These are phyloP conservation scores for Lepraria neglecta DNA, from an alignment of 495 filamentous ascomycete species.

Conservation along the genomic window DNA sequence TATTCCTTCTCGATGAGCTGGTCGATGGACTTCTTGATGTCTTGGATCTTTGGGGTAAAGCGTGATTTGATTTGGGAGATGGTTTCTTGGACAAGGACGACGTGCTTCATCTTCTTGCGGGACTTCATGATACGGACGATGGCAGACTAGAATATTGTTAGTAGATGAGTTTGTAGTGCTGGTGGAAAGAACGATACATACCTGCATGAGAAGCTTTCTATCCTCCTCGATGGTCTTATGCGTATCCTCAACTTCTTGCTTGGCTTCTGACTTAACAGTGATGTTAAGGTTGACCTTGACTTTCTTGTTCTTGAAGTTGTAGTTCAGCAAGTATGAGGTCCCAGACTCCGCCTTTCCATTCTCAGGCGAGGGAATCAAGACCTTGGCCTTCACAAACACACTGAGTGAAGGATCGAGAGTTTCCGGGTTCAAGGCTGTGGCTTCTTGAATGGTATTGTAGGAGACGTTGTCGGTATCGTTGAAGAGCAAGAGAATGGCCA, in stretches of 20 bases:
- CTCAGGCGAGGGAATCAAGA: constrained; percentile 63
- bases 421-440: constrained; percentile 71
- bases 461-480: constrained; percentile 81
- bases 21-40: constrained; percentile 99
- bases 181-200: constrained; percentile 42
- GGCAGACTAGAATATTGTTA: constrained; percentile 60
- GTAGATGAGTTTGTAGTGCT: constrained; percentile 5
- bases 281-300: constrained; percentile 94
- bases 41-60: constrained; percentile 84
- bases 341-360: constrained; percentile 68
- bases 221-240: constrained; percentile 99
- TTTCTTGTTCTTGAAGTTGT: constrained; percentile 96
- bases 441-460: constrained; percentile 79
- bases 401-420: constrained; percentile 76
- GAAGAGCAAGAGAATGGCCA: constrained; percentile 94
- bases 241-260: constrained; percentile 91
- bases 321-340: constrained; percentile 73
- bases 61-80: constrained; percentile 92
- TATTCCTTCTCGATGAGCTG: constrained; percentile 99
- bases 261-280: constrained; percentile 86
- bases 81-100: constrained; percentile 83
- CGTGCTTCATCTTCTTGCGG: constrained; percentile 96
- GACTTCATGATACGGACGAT: constrained; percentile 99
- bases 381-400: constrained; percentile 85
- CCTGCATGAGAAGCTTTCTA: constrained; percentile 91